Conservation (phyloP, 805 yeast genomes). For the Lipomyces starkeyi region DNA sequence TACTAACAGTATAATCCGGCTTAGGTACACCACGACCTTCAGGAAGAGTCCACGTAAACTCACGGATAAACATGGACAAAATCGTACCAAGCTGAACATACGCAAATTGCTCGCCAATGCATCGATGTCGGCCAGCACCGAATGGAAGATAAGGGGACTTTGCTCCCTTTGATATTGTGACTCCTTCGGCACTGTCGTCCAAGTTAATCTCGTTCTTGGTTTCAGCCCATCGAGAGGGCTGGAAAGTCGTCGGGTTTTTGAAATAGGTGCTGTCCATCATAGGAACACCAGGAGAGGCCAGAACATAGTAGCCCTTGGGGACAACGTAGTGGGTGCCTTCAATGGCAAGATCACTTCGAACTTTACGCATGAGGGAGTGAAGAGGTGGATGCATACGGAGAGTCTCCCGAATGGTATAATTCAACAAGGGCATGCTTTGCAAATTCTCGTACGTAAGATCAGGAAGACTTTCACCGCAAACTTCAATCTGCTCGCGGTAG, state of each 20-base stretch:
- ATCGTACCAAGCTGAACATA: conserved; percentile 89
- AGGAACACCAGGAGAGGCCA: conserved; percentile 94
- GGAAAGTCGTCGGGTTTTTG: conserved; percentile 72
- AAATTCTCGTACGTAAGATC: conserved; percentile 82
- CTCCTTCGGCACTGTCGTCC: conserved; percentile 66
- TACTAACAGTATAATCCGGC: conserved; percentile 40
- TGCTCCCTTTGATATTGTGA: conserved; percentile 85
- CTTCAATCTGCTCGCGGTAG: conserved; percentile 71
- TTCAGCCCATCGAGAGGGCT: conserved; percentile 85
- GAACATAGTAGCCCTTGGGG: conserved; percentile 86
- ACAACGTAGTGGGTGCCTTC: conserved; percentile 81
- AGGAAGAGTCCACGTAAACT: conserved; percentile 75
- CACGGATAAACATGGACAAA: conserved; percentile 73
- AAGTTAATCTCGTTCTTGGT: conserved; percentile 40
- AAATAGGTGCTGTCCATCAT: conserved; percentile 77
- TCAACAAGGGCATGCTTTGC: conserved; percentile 79
- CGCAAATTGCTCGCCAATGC: conserved; percentile 99
- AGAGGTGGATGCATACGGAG: conserved; percentile 95
- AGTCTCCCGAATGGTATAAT: conserved; percentile 87
- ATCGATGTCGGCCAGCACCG: conserved; percentile 99
- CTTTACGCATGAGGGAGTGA: conserved; percentile 95
- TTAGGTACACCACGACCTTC: conserved; percentile 48
- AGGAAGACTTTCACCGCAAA: conserved; percentile 52
- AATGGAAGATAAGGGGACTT: conserved; percentile 95
- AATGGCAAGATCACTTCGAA: conserved; percentile 73